A percentile compares a stretch with the other conserved stretches of the same genome.
These are phyloP conservation scores for Daldinia grandis DNA, from an alignment of 495 filamentous ascomycete genomes.

Conservation along the genomic window DNA sequence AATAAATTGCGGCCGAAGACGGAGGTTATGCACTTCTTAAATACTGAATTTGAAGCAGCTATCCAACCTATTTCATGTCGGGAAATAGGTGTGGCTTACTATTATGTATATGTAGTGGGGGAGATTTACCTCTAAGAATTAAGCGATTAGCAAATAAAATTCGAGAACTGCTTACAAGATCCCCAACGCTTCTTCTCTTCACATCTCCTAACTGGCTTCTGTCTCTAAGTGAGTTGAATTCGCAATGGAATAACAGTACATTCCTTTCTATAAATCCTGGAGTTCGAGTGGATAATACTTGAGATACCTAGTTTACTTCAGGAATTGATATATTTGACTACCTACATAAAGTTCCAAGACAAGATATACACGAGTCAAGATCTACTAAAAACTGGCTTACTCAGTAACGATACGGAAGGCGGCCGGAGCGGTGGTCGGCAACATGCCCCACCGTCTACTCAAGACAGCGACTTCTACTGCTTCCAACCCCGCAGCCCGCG, in stretches of 20 bases:
- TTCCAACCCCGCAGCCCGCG: conserved; percentile 71
- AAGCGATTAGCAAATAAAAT: conserved; percentile 26
- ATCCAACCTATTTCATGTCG: conserved; percentile 6
- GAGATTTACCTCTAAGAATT: conserved; percentile 21
- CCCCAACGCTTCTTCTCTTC: conserved; percentile 7
- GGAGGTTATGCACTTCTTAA: conserved; percentile 16
- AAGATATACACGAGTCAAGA: conserved; percentile 18
- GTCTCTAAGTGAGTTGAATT: background rate
- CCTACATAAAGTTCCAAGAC: background rate
- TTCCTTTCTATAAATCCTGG: background rate
- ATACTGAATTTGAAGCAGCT: conserved; percentile 7
- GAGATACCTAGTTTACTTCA: conserved; percentile 4
- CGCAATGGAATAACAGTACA: background rate
- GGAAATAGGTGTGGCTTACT: conserved; percentile 21
- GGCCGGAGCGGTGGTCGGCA: conserved; percentile 46
- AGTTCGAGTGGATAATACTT: conserved; percentile 7
- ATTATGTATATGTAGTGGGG: conserved; percentile 19
- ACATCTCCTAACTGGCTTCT: background rate
- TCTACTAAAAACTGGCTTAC: conserved; percentile 45
- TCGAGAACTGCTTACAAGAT: background rate
- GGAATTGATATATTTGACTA: background rate
- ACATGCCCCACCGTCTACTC: conserved; percentile 53
- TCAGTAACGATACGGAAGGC: conserved; percentile 42
- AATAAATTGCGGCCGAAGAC: conserved; percentile 30
- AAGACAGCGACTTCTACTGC: conserved; percentile 45